Percentiles rank a stretch among this genome's conserved stretches.
Evolutionary conservation across 176 grass and related monocot species (phyloP).

Genomic region (Zea mays): Zm-B73-REFERENCE-NAM-5.0 NC_050100.1:2481001-2481500

Average conservation of each 20-base stretch:
- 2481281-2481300: constrained; percentile 90
- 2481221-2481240: constrained; percentile 10
- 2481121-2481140: constrained; percentile 81
- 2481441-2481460: neutral
- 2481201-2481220: neutral
- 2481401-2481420: too few species aligned
- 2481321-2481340: constrained; percentile 64
- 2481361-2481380: neutral
- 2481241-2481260: constrained; percentile 81
- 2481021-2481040: constrained; percentile 28
- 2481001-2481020: constrained; percentile 81
- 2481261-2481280: constrained; percentile 64
- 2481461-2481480: neutral
- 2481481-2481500: neutral
- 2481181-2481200: constrained; percentile 12
- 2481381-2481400: neutral
- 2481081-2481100: constrained; percentile 45
- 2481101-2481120: constrained; percentile 88
- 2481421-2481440: too few species aligned
- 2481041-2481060: constrained; percentile 3
- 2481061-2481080: neutral
- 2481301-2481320: constrained; percentile 90
- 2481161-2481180: constrained; percentile 42
- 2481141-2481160: constrained; percentile 90
- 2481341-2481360: constrained; percentile 17